Evolutionary conservation across 805 yeast species (phyloP), one percentile per base, ranked within the genome.

Genomic region (Schwanniomyces yamadae): DNA sequence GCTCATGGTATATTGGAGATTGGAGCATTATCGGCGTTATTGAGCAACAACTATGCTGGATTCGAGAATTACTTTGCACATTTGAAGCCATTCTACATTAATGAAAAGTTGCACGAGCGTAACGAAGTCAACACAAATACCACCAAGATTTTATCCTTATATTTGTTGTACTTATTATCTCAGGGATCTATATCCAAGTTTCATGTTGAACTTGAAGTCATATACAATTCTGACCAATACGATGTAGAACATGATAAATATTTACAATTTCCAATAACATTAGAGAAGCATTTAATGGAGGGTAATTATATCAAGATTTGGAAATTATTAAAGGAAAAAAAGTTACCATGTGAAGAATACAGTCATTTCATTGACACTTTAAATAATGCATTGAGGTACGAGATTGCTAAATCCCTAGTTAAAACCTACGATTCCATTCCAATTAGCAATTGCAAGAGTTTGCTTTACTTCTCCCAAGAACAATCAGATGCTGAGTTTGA

Each of bases 201-300:
- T 67, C 97, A 93, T 63, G 82, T 89, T 18, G 96, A 88, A 58
- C 70, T 91, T 42, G 97, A 91, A 59, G 70, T 69, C 40, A 72
- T 89, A 46, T 77, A 73, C 48, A 76, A 75, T 48, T 61, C 66
- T 33, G 54, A 57, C 14, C 71, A 72, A 35, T 67, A 78, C 42
- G 91, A 87, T 48, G 69, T 72, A 23, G 95, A 86, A n/a, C 35
- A 52, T 23, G 74, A 68, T 57, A 69, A 73, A 46, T 86, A 73
- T 57, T 69, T 91, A 48, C 75, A 78, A 31, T 89, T 89, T 57
- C 98, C 98, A 16, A 81, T 91, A 36, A 80, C 81, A 48, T 79
- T 93, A 50, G 98, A 93, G 59, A 81, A 86, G 46, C 87, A 95
- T 84, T 76, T 93, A 46, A 88, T 91, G 83, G 98, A 93, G 64